phyloP scores from a whole-genome alignment of 1,284 basidiomycete species.

The Ganoderma meredithae region DNA sequence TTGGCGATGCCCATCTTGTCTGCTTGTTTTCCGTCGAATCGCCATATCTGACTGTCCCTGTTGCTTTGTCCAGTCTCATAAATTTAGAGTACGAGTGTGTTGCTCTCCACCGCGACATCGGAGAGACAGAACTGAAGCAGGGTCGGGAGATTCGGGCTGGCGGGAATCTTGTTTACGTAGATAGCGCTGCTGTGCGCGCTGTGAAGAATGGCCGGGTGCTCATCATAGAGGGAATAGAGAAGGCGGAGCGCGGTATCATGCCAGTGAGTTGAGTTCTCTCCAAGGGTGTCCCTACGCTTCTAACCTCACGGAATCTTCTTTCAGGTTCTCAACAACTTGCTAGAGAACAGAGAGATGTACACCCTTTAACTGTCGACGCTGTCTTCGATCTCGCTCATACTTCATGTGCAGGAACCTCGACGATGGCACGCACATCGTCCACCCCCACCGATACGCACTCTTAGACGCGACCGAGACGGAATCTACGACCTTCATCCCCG shows the following conservation, averaged over 20 bases:
- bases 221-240: conserved; percentile 73
- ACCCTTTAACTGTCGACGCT: background rate
- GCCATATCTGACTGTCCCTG: no score
- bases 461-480: conserved; percentile 45
- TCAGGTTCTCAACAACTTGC: conserved; percentile 68
- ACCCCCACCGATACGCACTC: conserved; percentile 62
- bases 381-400: background rate
- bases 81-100: conserved; percentile 75
- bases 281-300: background rate
- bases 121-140: conserved; percentile 76
- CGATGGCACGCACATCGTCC: conserved; percentile 77
- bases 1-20: no score
- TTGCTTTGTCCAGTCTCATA: conserved; percentile 50
- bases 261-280: conserved; percentile 42
- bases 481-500: conserved; percentile 57
- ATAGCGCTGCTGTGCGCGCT: conserved; percentile 69
- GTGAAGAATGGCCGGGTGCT: conserved; percentile 72
- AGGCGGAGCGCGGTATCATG: conserved; percentile 67
- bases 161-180: conserved; percentile 67
- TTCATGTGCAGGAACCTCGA: conserved; percentile 60
- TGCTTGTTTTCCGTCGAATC: no score
- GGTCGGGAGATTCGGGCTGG: conserved; percentile 67
- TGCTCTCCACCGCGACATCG: conserved; percentile 68
- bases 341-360: conserved; percentile 76
- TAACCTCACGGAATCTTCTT: no score